These are phyloP conservation scores for Amphicarpaea edgeworthii DNA, from an alignment of 306 rosid species.

Conservation along the genomic window DNA sequence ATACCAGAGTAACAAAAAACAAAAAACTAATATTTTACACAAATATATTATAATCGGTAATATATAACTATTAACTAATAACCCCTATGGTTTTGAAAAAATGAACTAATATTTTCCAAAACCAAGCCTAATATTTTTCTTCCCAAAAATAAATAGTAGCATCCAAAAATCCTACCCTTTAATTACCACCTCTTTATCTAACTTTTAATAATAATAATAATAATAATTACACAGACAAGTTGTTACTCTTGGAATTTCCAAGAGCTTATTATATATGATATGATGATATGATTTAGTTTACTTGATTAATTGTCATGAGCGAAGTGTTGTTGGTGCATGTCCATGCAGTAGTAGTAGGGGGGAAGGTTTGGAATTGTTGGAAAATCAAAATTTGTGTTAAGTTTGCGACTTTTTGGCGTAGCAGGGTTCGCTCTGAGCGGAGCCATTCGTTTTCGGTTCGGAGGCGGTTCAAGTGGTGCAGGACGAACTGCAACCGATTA, in stretches of 20 bases:
- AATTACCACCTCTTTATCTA: constrained; percentile 44
- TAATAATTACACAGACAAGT: constrained; percentile 47
- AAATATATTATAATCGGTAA: constrained; percentile 23
- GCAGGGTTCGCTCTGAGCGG: constrained; percentile 61
- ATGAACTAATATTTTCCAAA: constrained; percentile 55
- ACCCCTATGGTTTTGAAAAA: constrained; percentile 51
- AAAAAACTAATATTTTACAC: constrained; percentile 45
- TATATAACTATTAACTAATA: too few species aligned
- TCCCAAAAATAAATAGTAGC: too few species aligned
- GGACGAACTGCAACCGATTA: constrained; percentile 60
- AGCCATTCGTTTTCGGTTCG: constrained; percentile 74
- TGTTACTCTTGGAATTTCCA: constrained; percentile 39
- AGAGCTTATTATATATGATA: constrained; percentile 26
- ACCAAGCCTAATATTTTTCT: constrained; percentile 39
- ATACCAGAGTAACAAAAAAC: constrained; percentile 40
- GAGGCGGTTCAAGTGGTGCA: constrained; percentile 55
- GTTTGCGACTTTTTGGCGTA: constrained; percentile 59
- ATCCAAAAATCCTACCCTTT: constrained; percentile 40
- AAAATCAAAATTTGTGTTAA: constrained; percentile 61
- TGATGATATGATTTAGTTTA: constrained; percentile 41
- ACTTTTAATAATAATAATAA: constrained; percentile 50
- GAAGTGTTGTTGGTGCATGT: constrained; percentile 55
- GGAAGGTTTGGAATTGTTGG: constrained; percentile 64
- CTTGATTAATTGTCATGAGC: constrained; percentile 47
- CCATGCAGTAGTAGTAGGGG: constrained; percentile 56